These are phyloP conservation scores for Fusarium subglutinans DNA, from an alignment of 2,329 filamentous ascomycete genomes.

Conservation along the genomic window DNA sequence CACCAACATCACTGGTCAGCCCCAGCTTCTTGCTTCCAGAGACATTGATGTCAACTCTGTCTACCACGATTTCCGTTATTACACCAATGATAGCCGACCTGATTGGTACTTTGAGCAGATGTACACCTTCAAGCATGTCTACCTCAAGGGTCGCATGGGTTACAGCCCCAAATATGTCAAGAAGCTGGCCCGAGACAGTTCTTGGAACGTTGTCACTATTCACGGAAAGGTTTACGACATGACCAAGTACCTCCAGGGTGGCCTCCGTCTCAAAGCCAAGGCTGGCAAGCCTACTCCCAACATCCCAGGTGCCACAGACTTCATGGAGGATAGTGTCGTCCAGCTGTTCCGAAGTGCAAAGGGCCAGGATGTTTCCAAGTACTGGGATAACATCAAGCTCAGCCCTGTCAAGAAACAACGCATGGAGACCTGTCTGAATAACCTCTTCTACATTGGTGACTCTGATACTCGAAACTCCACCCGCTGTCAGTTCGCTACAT, in stretches of 20 bases:
- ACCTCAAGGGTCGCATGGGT: constrained; percentile 87
- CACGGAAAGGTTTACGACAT: constrained; percentile 87
- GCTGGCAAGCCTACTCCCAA: constrained; percentile 60
- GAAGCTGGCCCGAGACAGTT: constrained; percentile 71
- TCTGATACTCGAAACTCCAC: constrained; percentile 90
- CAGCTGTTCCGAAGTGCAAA: constrained; percentile 79
- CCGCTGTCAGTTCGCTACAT: constrained; percentile 86
- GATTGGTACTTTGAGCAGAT: constrained; percentile 96
- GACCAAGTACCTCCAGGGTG: constrained; percentile 82
- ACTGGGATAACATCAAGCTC: constrained; percentile 78
- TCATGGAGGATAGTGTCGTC: constrained; percentile 81
- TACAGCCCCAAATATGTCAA: constrained; percentile 82
- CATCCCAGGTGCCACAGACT: constrained; percentile 69
- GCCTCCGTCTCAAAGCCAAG: constrained; percentile 70
- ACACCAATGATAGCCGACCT: constrained; percentile 80
- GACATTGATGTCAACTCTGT: constrained; percentile 75
- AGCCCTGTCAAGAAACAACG: constrained; percentile 64
- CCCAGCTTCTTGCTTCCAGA: constrained; percentile 65
- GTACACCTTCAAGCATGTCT: constrained; percentile 77
- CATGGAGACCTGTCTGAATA: constrained; percentile 88
- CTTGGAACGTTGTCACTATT: constrained; percentile 79
- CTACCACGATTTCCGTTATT: constrained; percentile 94
- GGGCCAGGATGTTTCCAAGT: constrained; percentile 83
- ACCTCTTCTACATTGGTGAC: constrained; percentile 93
- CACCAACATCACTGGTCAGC: constrained; percentile 77